These are phyloP conservation scores for Stenogyne calaminthoides DNA, from an alignment of 305 asterid species.

Conservation along the genomic window DNA sequence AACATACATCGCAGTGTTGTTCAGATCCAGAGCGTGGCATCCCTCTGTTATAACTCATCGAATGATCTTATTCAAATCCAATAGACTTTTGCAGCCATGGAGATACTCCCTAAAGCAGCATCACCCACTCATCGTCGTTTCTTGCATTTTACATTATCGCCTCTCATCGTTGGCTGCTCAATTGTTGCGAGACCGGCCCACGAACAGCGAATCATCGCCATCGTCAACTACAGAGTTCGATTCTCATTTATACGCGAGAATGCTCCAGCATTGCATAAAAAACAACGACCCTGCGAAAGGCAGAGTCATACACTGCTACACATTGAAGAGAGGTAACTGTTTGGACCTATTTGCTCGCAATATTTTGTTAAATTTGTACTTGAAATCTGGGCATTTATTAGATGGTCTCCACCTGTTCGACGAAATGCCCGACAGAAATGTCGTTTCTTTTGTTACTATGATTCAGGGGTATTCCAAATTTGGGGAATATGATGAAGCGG, in stretches of 20 bases:
- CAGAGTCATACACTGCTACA: constrained; percentile 53
- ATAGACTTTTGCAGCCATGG: constrained; percentile 41
- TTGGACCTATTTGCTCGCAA: constrained; percentile 67
- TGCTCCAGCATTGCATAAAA: constrained; percentile 56
- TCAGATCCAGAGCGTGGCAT: background rate
- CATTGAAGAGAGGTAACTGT: constrained; percentile 57
- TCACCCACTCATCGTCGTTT: constrained; percentile 1
- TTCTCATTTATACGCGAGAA: constrained; percentile 53
- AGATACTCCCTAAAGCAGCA: constrained; percentile 26
- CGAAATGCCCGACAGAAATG: constrained; percentile 64
- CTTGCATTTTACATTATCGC: constrained; percentile 19
- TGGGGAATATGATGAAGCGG: constrained; percentile 41
- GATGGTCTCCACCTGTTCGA: constrained; percentile 62
- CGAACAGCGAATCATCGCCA: constrained; percentile 26
- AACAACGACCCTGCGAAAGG: constrained; percentile 41
- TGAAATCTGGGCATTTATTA: constrained; percentile 40
- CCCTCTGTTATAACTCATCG: background rate
- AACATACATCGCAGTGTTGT: too few species aligned
- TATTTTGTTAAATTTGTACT: constrained; percentile 53
- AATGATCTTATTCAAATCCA: constrained; percentile 36
- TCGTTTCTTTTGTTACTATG: constrained; percentile 77
- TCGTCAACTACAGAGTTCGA: constrained; percentile 36
- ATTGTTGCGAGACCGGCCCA: constrained; percentile 21
- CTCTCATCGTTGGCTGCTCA: constrained; percentile 43
- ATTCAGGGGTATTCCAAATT: constrained; percentile 55